phyloP scores from a whole-genome alignment of 371 early-diverging fungal species.

The Lichtheimia ramosa region DNA sequence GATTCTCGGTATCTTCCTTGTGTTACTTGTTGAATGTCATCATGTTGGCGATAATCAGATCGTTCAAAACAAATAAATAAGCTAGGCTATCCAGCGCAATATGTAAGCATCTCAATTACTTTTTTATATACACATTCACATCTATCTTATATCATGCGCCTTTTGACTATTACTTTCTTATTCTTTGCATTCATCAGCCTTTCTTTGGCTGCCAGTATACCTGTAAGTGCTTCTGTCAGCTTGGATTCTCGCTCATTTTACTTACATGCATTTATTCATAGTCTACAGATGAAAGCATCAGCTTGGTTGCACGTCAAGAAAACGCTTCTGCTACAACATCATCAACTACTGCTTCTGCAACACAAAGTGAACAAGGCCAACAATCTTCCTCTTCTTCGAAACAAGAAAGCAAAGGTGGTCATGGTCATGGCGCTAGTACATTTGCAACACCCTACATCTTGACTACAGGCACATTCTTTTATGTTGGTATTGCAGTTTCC shows the following conservation, averaged over 20 bases:
- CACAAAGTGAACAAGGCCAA: too few relatives aligned
- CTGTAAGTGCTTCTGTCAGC: background rate
- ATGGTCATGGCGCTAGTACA: background rate
- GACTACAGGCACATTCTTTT: slow-evolving; percentile 22
- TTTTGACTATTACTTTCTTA: background rate
- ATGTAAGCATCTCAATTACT: too few relatives aligned
- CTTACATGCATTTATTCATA: too few relatives aligned
- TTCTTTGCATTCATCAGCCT: background rate
- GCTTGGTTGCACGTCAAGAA: too few relatives aligned
- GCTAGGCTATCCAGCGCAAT: too few relatives aligned
- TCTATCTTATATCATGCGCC: background rate
- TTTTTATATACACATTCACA: too few relatives aligned
- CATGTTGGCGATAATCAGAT: background rate
- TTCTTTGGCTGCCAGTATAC: background rate
- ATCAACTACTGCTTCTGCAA: too few relatives aligned
- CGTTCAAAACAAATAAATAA: background rate
- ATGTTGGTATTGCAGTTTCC: slow-evolving; percentile 23
- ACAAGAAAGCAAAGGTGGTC: background rate
- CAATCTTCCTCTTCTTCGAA: background rate
- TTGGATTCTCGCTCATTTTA: background rate
- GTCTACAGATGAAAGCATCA: too few relatives aligned
- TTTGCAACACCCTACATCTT: slow-evolving; percentile 6
- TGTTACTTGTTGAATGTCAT: background rate
- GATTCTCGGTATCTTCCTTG: background rate
- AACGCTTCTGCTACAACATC: too few relatives aligned